A percentile compares a stretch with the other conserved stretches of the same genome.
These are phyloP conservation scores for Neocucurbitaria cava DNA, from an alignment of 2,329 filamentous ascomycete species.

Conservation along the genomic window DNA sequence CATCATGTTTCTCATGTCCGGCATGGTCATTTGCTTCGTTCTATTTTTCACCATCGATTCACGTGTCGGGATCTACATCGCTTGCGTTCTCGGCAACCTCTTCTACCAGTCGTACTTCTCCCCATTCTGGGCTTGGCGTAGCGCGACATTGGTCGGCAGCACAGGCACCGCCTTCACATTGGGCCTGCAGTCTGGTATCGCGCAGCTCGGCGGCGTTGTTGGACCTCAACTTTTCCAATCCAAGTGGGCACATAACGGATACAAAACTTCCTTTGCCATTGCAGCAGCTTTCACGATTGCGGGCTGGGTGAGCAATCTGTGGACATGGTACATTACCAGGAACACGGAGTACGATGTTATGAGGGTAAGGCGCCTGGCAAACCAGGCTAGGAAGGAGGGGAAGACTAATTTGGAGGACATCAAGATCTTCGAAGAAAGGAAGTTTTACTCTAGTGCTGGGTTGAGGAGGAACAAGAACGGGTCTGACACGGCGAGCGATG, in stretches of 20 bases:
- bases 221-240: constrained; percentile 55
- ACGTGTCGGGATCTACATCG: constrained; percentile 51
- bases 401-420: constrained; percentile 24
- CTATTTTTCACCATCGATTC: constrained; percentile 50
- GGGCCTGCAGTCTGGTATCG: constrained; percentile 53
- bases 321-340: constrained; percentile 53
- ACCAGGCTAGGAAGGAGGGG: constrained; percentile 24
- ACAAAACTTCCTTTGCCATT: constrained; percentile 49
- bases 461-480: constrained; percentile 3
- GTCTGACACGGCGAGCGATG: background rate
- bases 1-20: constrained; percentile 51
- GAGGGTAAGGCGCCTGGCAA: constrained; percentile 22
- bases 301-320: constrained; percentile 47
- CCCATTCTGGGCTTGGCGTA: constrained; percentile 30
- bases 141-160: constrained; percentile 38
- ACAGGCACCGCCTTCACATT: constrained; percentile 57
- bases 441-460: constrained; percentile 16
- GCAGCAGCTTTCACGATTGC: constrained; percentile 47
- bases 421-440: constrained; percentile 23
- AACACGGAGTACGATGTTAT: constrained; percentile 52
- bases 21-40: constrained; percentile 54
- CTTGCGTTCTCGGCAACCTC: constrained; percentile 53
- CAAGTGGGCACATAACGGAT: constrained; percentile 52
- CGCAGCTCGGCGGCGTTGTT: constrained; percentile 56
- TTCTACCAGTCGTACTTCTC: constrained; percentile 52